Conservation (phyloP, 2,329 filamentous ascomycete genomes). For the Cordyceps cateniannulata region DNA sequence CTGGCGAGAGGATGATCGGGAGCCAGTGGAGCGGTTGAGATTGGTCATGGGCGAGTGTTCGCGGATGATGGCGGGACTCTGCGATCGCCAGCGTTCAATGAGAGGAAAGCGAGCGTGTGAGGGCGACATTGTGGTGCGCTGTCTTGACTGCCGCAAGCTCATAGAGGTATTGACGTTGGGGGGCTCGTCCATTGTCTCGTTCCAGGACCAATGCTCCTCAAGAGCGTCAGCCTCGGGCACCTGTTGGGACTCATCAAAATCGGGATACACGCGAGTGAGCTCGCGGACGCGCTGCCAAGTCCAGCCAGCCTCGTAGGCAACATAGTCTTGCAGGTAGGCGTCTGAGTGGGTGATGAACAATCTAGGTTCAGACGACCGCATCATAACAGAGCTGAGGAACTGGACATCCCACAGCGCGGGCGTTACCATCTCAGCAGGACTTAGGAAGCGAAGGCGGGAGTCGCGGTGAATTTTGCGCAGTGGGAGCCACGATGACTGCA, state of each 20-base stretch:
- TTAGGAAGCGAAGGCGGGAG: conserved; percentile 63
- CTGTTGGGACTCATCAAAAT: conserved; percentile 36
- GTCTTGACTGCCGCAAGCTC: conserved; percentile 32
- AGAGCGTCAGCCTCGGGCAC: conserved; percentile 55
- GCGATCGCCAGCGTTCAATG: conserved; percentile 22
- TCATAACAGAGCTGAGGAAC: conserved; percentile 66
- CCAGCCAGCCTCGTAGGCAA: conserved; percentile 52
- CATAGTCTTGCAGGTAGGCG: conserved; percentile 62
- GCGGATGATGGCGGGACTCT: conserved; percentile 28
- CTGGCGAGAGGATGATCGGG: conserved; percentile 33
- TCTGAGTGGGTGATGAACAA: conserved; percentile 72
- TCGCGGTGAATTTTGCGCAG: conserved; percentile 71
- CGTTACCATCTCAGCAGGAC: conserved; percentile 65
- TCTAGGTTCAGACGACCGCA: conserved; percentile 61
- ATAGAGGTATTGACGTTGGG: conserved; percentile 38
- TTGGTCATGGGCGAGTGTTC: conserved; percentile 34
- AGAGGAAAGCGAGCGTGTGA: conserved; percentile 19
- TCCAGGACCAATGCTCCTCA: conserved; percentile 63
- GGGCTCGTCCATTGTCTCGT: conserved; percentile 55
- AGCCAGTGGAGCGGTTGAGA: conserved; percentile 9
- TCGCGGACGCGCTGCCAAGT: conserved; percentile 64
- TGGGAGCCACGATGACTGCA: conserved; percentile 66
- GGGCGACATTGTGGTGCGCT: conserved; percentile 36
- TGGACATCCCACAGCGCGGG: conserved; percentile 64
- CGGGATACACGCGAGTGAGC: conserved; percentile 50